A percentile compares a stretch with the other conserved stretches of the same genome.
Evolutionary conservation across 306 rosid genomes (phyloP).

Genomic region (Quercus engelmannii): DNA sequence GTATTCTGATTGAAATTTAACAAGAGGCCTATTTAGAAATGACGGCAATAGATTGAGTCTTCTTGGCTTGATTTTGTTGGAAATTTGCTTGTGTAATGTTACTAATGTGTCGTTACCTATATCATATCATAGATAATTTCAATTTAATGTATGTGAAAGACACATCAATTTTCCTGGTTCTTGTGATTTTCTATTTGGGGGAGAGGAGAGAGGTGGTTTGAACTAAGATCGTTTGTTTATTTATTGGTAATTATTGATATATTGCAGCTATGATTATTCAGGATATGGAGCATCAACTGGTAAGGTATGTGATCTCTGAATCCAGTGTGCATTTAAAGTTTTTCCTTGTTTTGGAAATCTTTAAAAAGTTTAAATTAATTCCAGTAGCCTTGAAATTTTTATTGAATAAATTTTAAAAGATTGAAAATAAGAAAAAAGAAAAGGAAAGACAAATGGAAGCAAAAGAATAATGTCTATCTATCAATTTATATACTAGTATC

Average conservation of each 20-base stretch:
- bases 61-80: not conserved
- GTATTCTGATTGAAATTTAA: not conserved
- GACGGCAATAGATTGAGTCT: not conserved
- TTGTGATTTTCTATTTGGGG: not conserved
- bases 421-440: not conserved
- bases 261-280: constrained; percentile 92
- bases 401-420: not conserved
- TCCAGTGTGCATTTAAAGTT: not conserved
- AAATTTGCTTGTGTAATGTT: constrained; percentile 1
- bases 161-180: not conserved
- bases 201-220: not conserved
- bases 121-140: not conserved
- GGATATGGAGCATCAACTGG: constrained; percentile 96
- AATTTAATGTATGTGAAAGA: not conserved
- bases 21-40: not conserved
- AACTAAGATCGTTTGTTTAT: constrained; percentile 1
- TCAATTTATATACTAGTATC: not conserved
- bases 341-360: not conserved
- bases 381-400: not conserved
- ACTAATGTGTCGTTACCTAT: constrained; percentile 1
- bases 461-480: not conserved
- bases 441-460: not conserved
- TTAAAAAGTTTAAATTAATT: not conserved
- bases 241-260: constrained; percentile 24
- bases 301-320: constrained; percentile 57